phyloP scores from a whole-genome alignment of 1,139 yeast genomes.

The Sugiyamaella pinicola region DNA sequence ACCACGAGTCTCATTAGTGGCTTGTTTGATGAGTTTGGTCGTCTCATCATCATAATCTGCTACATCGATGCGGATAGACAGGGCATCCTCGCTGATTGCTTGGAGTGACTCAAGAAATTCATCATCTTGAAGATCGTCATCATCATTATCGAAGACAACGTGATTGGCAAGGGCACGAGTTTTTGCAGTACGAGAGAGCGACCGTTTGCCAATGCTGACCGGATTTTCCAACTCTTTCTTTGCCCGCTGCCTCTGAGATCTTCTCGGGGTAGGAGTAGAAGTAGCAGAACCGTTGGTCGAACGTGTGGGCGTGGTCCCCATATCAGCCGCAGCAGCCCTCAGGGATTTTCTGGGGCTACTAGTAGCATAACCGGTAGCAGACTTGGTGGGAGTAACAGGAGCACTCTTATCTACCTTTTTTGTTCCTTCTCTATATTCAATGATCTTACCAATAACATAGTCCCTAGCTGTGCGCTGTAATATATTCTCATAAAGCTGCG shows the following conservation, averaged over 20 bases:
- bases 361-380: not conserved
- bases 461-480: constrained; percentile 48
- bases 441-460: constrained; percentile 44
- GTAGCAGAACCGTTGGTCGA: too few species aligned
- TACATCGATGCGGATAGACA: not conserved
- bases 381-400: not conserved
- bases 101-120: constrained; percentile 17
- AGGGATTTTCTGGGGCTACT: constrained; percentile 1
- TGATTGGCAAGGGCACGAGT: constrained; percentile 7
- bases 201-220: not conserved
- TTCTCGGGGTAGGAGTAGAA: too few species aligned
- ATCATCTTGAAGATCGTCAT: constrained; percentile 23
- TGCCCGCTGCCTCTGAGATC: not conserved
- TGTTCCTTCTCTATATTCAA: constrained; percentile 30
- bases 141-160: constrained; percentile 13
- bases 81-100: not conserved
- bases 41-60: constrained; percentile 13
- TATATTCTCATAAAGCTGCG: constrained; percentile 62
- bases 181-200: constrained; percentile 6
- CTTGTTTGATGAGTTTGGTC: constrained; percentile 13
- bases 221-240: not conserved
- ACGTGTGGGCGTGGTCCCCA: too few species aligned
- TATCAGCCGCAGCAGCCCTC: too few species aligned
- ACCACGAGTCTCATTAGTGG: constrained; percentile 10
- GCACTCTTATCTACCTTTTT: not conserved